Evolutionary conservation across 1,139 yeast species (phyloP).

Genomic region (Kazachstania sp.): DNA sequence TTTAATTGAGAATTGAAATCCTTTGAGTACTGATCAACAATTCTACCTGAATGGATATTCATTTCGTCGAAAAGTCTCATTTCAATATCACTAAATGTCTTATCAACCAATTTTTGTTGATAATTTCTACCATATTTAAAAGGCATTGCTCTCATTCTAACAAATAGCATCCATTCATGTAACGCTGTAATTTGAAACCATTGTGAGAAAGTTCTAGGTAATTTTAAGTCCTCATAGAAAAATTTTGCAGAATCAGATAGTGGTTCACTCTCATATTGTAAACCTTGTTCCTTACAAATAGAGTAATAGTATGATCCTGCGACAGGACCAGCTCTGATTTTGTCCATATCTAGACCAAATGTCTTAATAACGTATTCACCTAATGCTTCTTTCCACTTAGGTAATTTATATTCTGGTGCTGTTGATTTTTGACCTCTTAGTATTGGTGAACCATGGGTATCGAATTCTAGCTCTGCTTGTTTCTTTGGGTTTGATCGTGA

Average conservation of each 20-base stretch:
- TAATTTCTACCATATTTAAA: constrained; percentile 79
- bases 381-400: constrained; percentile 59
- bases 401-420: constrained; percentile 47
- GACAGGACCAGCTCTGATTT: constrained; percentile 84
- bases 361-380: constrained; percentile 64
- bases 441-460: constrained; percentile 4
- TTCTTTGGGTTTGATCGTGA: not conserved
- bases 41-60: constrained; percentile 73
- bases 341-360: constrained; percentile 82
- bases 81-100: constrained; percentile 86
- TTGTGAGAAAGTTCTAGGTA: constrained; percentile 83
- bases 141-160: constrained; percentile 94
- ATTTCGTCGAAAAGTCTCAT: constrained; percentile 75
- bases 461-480: not conserved
- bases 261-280: constrained; percentile 64
- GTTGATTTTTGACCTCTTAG: constrained; percentile 31
- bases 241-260: constrained; percentile 56
- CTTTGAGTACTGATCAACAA: constrained; percentile 77
- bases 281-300: constrained; percentile 77
- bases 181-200: constrained; percentile 90
- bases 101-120: constrained; percentile 85
- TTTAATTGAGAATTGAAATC: constrained; percentile 85
- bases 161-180: constrained; percentile 89
- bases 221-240: constrained; percentile 68
- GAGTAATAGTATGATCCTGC: constrained; percentile 86